Base-by-base conservation (phyloP, 148 eudicot genomes). In the Cornus controversa region DNA sequence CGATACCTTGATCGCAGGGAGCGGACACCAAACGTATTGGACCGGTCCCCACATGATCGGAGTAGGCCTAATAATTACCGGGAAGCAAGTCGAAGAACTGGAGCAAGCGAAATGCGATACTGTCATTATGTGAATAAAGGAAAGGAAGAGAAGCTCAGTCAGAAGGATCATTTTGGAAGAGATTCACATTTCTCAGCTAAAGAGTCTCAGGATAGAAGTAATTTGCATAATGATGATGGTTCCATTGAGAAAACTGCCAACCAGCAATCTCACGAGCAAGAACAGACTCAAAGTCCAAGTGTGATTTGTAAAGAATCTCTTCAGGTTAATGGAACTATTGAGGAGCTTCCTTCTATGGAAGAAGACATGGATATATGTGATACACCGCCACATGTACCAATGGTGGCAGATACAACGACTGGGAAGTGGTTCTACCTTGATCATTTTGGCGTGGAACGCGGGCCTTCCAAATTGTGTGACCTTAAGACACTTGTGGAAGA, bases 311-410 rank as follows among this genome's bases (percentile, higher is more conserved):
- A 76, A 78, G 90, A 89, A 69, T 72, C 76, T 65, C 74, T 78
- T 23, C 80, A 78, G 80, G 85, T 78, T 69, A 86, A 84, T 78
- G 91, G 86, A 66, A 77, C 75, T 36, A 45, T 47, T 53, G 98
- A 93, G 70, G 98, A 91, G 75, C 66, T 86, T 73, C 88, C 79
- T 72, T 95, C 99, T 10, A 95, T 95, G 99, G 99, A 95, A 80
- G 99, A 95, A 85, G 99, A 95, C 76, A 95, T 95, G 99, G 99
- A 95, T 87, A 95, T 95, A 77, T 89, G 99, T 71, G 89, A 95
- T 79, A 95, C 99, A 22, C 99, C 99, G 7, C 99, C 99, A 45
- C 98, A 91, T 83, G 92, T 84, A 34, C 88, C 99, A 27, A 64
- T 72, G 50, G 77, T 84, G 45, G 73, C 83, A 29, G 91, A 82